These are phyloP conservation scores for Arachis hypogaea DNA, from an alignment of 306 rosid genomes.

Conservation along the genomic window DNA sequence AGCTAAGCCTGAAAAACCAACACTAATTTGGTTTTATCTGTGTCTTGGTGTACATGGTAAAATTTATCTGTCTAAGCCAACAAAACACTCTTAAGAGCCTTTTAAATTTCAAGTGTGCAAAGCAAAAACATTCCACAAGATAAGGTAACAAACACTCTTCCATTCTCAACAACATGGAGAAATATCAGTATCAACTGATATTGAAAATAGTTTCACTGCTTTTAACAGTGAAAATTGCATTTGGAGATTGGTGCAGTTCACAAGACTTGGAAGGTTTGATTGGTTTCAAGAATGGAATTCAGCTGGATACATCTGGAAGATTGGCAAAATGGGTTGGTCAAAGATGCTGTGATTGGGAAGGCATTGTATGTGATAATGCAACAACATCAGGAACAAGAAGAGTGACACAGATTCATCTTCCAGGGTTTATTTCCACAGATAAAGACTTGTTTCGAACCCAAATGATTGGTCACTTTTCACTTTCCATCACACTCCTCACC, in stretches of 20 bases:
- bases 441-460: constrained; percentile 50
- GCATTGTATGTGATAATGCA: constrained; percentile 57
- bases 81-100: constrained; percentile 33
- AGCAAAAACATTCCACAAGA: not conserved
- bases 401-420: constrained; percentile 57
- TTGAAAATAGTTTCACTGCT: constrained; percentile 34
- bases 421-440: constrained; percentile 51
- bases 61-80: constrained; percentile 26
- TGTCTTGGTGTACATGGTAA: constrained; percentile 32
- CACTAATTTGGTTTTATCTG: constrained; percentile 21
- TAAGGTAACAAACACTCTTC: constrained; percentile 8
- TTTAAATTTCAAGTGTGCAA: constrained; percentile 22
- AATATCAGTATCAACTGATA: constrained; percentile 14
- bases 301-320: constrained; percentile 60
- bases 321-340: constrained; percentile 56
- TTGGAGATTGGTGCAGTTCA: constrained; percentile 50
- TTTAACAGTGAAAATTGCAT: constrained; percentile 31
- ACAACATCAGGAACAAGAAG: constrained; percentile 50
- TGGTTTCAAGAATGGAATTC: constrained; percentile 63
- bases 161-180: constrained; percentile 38
- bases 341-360: constrained; percentile 70
- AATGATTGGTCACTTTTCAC: constrained; percentile 58
- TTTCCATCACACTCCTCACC: constrained; percentile 58
- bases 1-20: constrained; percentile 35
- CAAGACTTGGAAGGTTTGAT: constrained; percentile 61